phyloP scores from a whole-genome alignment of 2,329 filamentous ascomycete genomes.

The Colletotrichum musicola region DNA sequence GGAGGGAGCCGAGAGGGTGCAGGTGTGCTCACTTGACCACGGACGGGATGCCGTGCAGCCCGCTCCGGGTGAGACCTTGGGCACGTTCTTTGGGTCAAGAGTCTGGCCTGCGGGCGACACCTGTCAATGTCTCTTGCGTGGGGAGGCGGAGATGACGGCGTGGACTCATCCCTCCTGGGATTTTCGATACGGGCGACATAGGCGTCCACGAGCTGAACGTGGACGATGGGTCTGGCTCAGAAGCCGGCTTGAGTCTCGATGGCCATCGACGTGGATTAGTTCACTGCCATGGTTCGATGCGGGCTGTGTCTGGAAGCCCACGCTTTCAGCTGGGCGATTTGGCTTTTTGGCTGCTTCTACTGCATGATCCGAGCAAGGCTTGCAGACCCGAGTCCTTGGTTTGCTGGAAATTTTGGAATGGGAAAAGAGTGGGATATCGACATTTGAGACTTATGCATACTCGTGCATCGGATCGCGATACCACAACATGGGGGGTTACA shows the following conservation, averaged over 20 bases:
- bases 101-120: constrained; percentile 10
- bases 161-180: constrained; percentile 4
- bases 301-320: background rate
- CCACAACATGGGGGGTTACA: background rate
- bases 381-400: background rate
- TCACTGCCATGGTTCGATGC: background rate
- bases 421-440: background rate
- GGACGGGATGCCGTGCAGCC: constrained; percentile 1
- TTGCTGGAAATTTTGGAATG: background rate
- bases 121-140: constrained; percentile 24
- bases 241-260: background rate
- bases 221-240: background rate
- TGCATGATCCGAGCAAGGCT: background rate
- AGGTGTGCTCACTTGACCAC: background rate
- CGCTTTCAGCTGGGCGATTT: background rate
- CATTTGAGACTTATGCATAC: background rate
- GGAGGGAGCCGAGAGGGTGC: background rate
- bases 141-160: constrained; percentile 19
- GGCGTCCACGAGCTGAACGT: constrained; percentile 12
- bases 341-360: background rate
- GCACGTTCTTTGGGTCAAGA: constrained; percentile 3
- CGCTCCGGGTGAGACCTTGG: constrained; percentile 20
- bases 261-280: background rate
- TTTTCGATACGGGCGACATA: background rate
- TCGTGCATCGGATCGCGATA: background rate